Conservation (phyloP, 768 basidiomycete genomes). For the Austroboletus festivus region DNA sequence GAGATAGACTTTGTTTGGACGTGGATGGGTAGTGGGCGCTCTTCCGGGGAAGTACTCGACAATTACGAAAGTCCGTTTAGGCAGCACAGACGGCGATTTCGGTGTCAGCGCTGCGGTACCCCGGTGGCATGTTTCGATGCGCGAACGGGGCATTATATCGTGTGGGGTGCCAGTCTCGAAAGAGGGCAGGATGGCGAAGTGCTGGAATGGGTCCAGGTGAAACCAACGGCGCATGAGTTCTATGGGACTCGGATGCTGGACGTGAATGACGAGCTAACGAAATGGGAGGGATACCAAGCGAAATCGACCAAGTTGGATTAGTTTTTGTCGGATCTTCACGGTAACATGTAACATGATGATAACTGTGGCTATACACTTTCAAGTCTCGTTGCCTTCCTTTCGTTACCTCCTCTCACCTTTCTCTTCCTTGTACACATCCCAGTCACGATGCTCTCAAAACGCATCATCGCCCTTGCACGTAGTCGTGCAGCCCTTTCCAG, state of each 20-base stretch:
- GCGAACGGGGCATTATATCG: conserved; percentile 46
- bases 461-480: conserved; percentile 61
- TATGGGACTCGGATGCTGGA: conserved; percentile 62
- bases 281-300: conserved; percentile 65
- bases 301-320: conserved; percentile 36
- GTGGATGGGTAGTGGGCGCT: conserved; percentile 16
- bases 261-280: conserved; percentile 51
- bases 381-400: too few species aligned
- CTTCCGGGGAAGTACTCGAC: conserved; percentile 39
- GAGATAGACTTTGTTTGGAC: conserved; percentile 53
- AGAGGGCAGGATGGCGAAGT: conserved; percentile 51
- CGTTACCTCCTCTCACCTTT: too few species aligned
- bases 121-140: conserved; percentile 52
- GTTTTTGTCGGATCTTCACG: conserved; percentile 11
- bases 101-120: conserved; percentile 61
- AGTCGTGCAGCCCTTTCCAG: conserved; percentile 48
- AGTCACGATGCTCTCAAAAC: conserved; percentile 65
- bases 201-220: conserved; percentile 49
- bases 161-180: conserved; percentile 58
- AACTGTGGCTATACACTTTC: conserved; percentile 15
- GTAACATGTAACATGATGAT: not conserved
- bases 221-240: conserved; percentile 62
- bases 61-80: conserved; percentile 46
- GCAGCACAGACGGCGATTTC: conserved; percentile 57
- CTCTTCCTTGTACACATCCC: too few species aligned